Base-by-base conservation (phyloP, 2,329 filamentous ascomycete species). In the Tolypocladium sp. region DNA sequence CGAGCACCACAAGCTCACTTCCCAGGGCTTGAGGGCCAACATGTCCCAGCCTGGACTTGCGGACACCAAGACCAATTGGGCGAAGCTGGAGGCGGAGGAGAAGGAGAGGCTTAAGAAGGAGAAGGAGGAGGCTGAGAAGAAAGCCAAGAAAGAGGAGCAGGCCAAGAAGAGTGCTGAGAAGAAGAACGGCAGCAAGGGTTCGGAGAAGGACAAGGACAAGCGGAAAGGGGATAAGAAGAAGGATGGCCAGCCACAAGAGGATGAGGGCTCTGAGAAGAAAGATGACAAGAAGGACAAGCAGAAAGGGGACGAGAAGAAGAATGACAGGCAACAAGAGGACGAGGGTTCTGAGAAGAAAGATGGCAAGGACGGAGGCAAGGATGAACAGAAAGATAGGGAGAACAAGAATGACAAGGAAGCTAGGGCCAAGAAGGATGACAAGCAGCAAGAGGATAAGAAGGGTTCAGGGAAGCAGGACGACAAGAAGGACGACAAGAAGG, bases 31-130 rank as follows among this genome's bases (percentile, higher is more conserved):
- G 53, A 63, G 64, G 41, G 69, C 77, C 38, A 76, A 71, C 57
- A 69, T 82, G 57, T 68, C 71, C 59, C 66, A 68, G 56, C 41
- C 65, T 0, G 71, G 68, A n/a, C 66, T 65, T 35, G 71, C 72
- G 33, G 68, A 75, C 12, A 71, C 73, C 49, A 66, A 70, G 0
- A 71, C 71, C 49, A 71, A 83, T 63, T 82, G 80, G 80, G 69
- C 66, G 8, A 75, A 76, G 67, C 62, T 78, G 10, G 78, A 81
- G 62, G 64, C 70, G 4, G 69, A 77, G 57, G 78, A 80, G 62
- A 75, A 65, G 61, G 64, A 71, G 52, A 72, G 68, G 35, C 59
- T 70, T 0, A 73, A 68, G 62, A 74, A 72, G 65, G 68, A 74
- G 61, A 73, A 76, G 69, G 68, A 74, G 58, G 72, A 74, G 61